phyloP scores from a whole-genome alignment of 257 asterid species.

The Datura wrightii region DNA sequence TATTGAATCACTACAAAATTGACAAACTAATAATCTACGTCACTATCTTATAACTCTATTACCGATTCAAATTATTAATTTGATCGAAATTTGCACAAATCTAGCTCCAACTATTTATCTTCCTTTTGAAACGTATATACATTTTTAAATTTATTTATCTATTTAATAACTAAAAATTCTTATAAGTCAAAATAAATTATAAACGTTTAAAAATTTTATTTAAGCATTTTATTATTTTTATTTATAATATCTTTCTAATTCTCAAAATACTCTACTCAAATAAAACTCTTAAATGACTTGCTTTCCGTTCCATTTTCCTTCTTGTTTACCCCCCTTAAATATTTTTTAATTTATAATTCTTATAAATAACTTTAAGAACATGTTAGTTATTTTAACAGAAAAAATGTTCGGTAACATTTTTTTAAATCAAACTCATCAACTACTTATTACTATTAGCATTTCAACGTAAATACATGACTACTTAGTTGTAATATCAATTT shows the following conservation, averaged over 20 bases:
- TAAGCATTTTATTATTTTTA: not conserved
- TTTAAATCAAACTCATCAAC: not conserved
- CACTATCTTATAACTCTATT: too few species aligned
- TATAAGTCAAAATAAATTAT: too few species aligned
- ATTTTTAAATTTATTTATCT: too few species aligned
- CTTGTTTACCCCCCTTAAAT: not conserved
- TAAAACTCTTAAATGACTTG: not conserved
- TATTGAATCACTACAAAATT: too few species aligned
- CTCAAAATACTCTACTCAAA: not conserved
- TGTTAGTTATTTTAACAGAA: not conserved
- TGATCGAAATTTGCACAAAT: too few species aligned
- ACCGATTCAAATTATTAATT: too few species aligned
- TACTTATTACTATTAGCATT: not conserved
- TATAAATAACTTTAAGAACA: not conserved
- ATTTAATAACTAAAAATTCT: too few species aligned
- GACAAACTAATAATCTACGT: too few species aligned
- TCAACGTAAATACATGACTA: not conserved
- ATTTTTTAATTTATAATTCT: not conserved
- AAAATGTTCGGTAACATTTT: not conserved
- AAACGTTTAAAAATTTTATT: not conserved
- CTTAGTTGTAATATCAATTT: not conserved
- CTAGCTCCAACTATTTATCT: too few species aligned
- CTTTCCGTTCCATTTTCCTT: not conserved
- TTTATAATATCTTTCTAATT: not conserved
- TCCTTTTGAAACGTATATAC: too few species aligned